A percentile compares a stretch with the other conserved stretches of the same genome.
Conservation (phyloP, 352 stramenopile species). For the Pseudoperonospora humuli region DNA sequence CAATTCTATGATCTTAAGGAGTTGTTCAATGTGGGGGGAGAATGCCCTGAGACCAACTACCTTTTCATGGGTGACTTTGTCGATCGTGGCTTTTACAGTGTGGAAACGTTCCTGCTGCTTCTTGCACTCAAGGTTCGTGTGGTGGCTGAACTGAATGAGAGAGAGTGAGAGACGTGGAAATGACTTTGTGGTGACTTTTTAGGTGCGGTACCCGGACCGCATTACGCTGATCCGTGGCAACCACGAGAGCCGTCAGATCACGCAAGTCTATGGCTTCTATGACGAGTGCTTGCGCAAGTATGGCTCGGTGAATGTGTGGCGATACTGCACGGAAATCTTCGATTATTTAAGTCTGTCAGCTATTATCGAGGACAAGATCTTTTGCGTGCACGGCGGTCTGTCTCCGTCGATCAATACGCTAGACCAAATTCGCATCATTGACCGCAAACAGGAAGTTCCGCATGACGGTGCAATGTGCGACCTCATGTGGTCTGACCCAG, state of each 20-base stretch:
- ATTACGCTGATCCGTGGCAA: constrained; percentile 99
- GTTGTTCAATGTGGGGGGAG: constrained; percentile 96
- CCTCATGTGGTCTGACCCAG: constrained; percentile 91
- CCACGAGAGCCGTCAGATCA: constrained; percentile 98
- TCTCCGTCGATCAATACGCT: constrained; percentile 88
- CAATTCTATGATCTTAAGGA: constrained; percentile 99
- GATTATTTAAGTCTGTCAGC: constrained; percentile 97
- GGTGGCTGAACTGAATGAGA: neutral
- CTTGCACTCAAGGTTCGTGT: constrained; percentile 93
- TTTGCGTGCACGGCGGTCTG: constrained; percentile 98
- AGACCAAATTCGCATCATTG: constrained; percentile 88
- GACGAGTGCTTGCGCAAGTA: constrained; percentile 98
- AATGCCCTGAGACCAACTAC: constrained; percentile 99
- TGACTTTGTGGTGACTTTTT: constrained; percentile 1
- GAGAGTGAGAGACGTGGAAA: neutral
- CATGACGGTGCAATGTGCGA: constrained; percentile 99
- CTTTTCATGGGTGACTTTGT: constrained; percentile 99
- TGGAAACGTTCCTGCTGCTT: constrained; percentile 98
- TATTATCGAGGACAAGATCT: constrained; percentile 99
- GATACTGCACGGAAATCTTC: constrained; percentile 99
- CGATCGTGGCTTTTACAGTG: constrained; percentile 98
- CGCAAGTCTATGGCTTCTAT: constrained; percentile 99
- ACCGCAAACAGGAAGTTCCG: constrained; percentile 98
- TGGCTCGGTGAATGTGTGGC: constrained; percentile 98
- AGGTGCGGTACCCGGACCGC: constrained; percentile 95